phyloP scores from a whole-genome alignment of 2,329 filamentous ascomycete species.

The Shiraia sp. region DNA sequence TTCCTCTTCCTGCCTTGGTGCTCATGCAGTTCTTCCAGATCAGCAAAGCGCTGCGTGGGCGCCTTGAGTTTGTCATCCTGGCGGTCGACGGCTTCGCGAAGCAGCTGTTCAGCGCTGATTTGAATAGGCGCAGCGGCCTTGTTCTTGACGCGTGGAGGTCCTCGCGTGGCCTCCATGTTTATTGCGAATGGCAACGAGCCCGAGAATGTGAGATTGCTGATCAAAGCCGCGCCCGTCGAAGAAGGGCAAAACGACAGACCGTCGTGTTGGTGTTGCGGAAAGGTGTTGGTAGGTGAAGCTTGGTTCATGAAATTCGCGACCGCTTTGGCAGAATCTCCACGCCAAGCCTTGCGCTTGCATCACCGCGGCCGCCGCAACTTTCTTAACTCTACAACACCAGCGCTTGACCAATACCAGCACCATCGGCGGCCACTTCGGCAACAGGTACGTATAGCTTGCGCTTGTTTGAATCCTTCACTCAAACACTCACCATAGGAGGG shows the following conservation, averaged over 20 bases:
- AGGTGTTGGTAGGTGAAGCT: constrained; percentile 6
- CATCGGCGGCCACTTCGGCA: constrained; percentile 16
- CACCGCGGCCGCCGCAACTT: constrained; percentile 15
- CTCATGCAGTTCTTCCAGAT: constrained; percentile 96
- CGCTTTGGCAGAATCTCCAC: constrained; percentile 19
- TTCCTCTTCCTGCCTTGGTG: constrained; percentile 94
- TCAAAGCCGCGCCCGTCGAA: constrained; percentile 1
- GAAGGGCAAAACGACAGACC: constrained; percentile 1
- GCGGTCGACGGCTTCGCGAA: constrained; percentile 94
- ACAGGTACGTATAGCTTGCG: constrained; percentile 27
- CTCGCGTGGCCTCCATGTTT: constrained; percentile 82
- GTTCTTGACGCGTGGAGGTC: constrained; percentile 96
- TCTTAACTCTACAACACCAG: constrained; percentile 4
- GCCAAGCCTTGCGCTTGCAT: constrained; percentile 22
- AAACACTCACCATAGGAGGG: constrained; percentile 25
- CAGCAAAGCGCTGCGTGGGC: constrained; percentile 91
- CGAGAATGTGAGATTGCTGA: not conserved
- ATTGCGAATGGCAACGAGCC: not conserved
- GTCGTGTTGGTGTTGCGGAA: constrained; percentile 6
- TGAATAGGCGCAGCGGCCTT: constrained; percentile 84
- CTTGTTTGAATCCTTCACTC: constrained; percentile 17
- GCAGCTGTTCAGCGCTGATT: constrained; percentile 95
- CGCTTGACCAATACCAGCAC: constrained; percentile 1
- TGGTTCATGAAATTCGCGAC: constrained; percentile 7
- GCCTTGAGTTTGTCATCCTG: constrained; percentile 88